A percentile compares a stretch with the other conserved stretches of the same genome.
Conservation (phyloP, 2,329 filamentous ascomycete species). For the Ophiostoma sp. region DNA sequence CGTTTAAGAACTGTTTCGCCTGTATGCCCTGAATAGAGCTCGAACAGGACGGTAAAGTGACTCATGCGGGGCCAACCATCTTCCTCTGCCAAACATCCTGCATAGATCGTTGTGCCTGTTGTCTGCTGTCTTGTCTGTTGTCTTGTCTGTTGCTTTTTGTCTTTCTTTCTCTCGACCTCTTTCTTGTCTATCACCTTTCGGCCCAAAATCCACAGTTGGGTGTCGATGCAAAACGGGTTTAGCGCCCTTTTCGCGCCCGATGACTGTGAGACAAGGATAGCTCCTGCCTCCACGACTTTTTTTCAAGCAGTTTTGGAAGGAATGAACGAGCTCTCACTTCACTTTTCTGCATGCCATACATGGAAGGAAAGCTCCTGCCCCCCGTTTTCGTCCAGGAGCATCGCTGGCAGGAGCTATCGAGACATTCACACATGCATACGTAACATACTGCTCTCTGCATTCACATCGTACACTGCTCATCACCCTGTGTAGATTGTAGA, state of each 20-base stretch:
- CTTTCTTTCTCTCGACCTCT: not conserved
- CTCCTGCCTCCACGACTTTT: not conserved
- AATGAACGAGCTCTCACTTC: not conserved
- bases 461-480: not conserved
- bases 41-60: slow-evolving; percentile 16
- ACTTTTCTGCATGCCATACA: not conserved
- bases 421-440: not conserved
- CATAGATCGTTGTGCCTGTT: not conserved
- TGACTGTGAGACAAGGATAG: not conserved
- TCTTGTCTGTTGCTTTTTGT: not conserved
- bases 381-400: not conserved
- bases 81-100: not conserved
- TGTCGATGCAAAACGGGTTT: slow-evolving; percentile 14
- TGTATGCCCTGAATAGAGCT: not conserved
- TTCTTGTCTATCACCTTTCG: not conserved
- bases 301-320: not conserved
- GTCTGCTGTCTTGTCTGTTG: not conserved
- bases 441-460: not conserved
- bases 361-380: slow-evolving; percentile 2
- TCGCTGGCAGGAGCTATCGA: not conserved
- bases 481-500: not conserved
- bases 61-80: slow-evolving; percentile 14
- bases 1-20: not conserved
- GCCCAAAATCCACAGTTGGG: slow-evolving; percentile 27
- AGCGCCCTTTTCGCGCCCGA: not conserved